These are phyloP conservation scores for Euphorbia schlechtendalii DNA, from an alignment of 441 rosid species.

Conservation along the genomic window DNA sequence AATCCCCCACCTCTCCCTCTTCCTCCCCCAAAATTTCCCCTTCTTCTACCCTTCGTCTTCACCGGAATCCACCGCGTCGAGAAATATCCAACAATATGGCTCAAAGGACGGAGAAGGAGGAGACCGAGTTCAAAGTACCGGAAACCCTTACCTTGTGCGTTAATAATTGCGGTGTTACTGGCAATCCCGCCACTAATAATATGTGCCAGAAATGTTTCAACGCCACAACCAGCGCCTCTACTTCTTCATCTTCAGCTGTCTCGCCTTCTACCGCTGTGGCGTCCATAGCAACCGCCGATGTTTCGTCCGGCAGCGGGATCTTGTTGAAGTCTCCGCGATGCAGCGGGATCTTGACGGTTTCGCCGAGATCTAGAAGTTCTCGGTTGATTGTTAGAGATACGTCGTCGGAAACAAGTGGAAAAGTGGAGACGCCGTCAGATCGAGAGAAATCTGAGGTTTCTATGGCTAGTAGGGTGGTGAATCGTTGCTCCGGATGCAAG, in stretches of 20 bases:
- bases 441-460: constrained; percentile 24
- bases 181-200: constrained; percentile 80
- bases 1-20: constrained; percentile 25
- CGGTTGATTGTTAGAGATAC: constrained; percentile 24
- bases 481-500: constrained; percentile 81
- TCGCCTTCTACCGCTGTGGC: not conserved
- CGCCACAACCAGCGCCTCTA: constrained; percentile 45
- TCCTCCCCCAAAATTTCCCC: not conserved
- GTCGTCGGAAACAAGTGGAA: constrained; percentile 13
- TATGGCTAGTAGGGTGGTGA: constrained; percentile 47
- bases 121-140: constrained; percentile 91
- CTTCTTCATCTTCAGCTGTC: not conserved
- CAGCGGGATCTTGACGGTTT: constrained; percentile 32
- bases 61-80: not conserved
- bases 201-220: constrained; percentile 94
- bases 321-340: constrained; percentile 44
- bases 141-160: constrained; percentile 60
- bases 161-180: constrained; percentile 79
- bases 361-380: constrained; percentile 42
- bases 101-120: constrained; percentile 85
- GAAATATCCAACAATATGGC: constrained; percentile 41
- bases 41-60: not conserved
- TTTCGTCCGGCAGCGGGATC: constrained; percentile 28
- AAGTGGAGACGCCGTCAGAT: constrained; percentile 20
- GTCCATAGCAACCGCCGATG: not conserved